phyloP scores from a whole-genome alignment of 1,284 basidiomycete genomes.

The Neolentinus lepideus region DNA sequence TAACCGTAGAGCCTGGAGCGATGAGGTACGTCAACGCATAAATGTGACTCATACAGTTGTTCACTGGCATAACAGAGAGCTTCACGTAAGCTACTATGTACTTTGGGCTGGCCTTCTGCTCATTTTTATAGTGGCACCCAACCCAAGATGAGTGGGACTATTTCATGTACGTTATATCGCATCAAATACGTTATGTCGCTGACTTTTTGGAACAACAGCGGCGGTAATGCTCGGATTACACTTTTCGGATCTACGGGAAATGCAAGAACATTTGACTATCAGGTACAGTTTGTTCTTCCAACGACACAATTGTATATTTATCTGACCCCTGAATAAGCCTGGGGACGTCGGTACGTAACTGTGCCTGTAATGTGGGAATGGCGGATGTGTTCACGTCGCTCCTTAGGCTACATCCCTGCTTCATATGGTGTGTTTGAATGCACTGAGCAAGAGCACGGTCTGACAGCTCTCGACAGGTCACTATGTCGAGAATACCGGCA shows the following conservation, averaged over 20 bases:
- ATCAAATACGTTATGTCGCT: not conserved
- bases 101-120: not conserved
- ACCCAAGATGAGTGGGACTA: slow-evolving; percentile 65
- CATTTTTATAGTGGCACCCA: slow-evolving; percentile 56
- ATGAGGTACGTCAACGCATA: slow-evolving; percentile 35
- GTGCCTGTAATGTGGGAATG: slow-evolving; percentile 2
- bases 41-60: slow-evolving; percentile 2
- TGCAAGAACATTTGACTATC: slow-evolving; percentile 63
- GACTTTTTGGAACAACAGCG: slow-evolving; percentile 23
- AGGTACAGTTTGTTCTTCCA: slow-evolving; percentile 24
- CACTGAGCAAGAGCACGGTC: not conserved
- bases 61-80: slow-evolving; percentile 2
- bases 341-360: slow-evolving; percentile 50
- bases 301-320: not conserved
- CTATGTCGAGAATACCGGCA: slow-evolving; percentile 67
- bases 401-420: slow-evolving; percentile 46
- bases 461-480: slow-evolving; percentile 32
- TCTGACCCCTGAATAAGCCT: slow-evolving; percentile 24
- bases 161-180: slow-evolving; percentile 29
- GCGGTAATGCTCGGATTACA: slow-evolving; percentile 53
- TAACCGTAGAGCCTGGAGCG: slow-evolving; percentile 61
- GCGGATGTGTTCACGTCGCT: slow-evolving; percentile 6
- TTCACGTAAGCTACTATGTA: not conserved
- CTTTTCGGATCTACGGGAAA: slow-evolving; percentile 56
- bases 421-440: slow-evolving; percentile 34